Conservation (phyloP, 805 yeast species). For the Ogataea trehalophila region DNA sequence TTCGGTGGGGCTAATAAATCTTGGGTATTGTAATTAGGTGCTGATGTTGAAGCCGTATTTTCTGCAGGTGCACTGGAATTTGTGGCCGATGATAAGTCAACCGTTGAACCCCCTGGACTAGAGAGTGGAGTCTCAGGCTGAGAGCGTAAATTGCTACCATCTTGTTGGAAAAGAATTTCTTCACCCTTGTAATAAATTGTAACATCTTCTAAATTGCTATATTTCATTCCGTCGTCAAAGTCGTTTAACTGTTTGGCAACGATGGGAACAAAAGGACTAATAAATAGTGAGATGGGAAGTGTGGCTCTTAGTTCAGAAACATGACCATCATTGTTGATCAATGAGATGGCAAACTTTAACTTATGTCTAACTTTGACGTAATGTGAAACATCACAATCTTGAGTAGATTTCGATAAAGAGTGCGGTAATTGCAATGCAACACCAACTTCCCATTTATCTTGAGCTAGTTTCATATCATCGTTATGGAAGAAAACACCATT, state of each 20-base stretch:
- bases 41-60: background rate
- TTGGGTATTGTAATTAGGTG: conserved; percentile 26
- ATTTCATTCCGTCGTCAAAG: conserved; percentile 19
- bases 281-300: conserved; percentile 55
- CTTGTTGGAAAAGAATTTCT: conserved; percentile 23
- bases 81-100: background rate
- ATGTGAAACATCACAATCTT: conserved; percentile 71
- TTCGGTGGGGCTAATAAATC: conserved; percentile 76
- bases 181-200: conserved; percentile 25
- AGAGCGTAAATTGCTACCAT: conserved; percentile 5
- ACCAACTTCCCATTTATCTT: conserved; percentile 72
- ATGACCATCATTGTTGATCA: conserved; percentile 88
- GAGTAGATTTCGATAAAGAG: conserved; percentile 70
- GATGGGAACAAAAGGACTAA: conserved; percentile 73
- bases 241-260: conserved; percentile 38
- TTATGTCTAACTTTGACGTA: conserved; percentile 85
- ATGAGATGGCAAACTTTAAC: conserved; percentile 71
- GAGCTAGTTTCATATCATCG: conserved; percentile 27
- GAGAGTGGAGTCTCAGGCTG: conserved; percentile 5
- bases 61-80: background rate
- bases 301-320: conserved; percentile 89
- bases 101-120: background rate
- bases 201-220: conserved; percentile 23
- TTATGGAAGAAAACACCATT: conserved; percentile 37
- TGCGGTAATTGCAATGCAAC: conserved; percentile 63